phyloP scores from a whole-genome alignment of 2,329 filamentous ascomycete genomes.

The Fusarium drepaniforme region DNA sequence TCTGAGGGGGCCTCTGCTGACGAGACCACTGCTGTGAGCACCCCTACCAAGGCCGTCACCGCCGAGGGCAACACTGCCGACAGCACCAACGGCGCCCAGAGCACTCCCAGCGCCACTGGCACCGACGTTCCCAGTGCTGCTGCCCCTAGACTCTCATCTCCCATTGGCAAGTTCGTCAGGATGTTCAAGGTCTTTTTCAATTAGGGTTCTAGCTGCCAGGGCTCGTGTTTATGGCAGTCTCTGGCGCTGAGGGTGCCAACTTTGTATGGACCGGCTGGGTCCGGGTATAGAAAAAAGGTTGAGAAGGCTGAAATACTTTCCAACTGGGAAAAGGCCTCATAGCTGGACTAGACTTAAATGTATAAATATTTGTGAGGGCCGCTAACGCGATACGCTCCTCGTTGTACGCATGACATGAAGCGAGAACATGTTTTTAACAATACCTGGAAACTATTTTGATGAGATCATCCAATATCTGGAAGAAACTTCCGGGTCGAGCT shows the following conservation, averaged over 20 bases:
- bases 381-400: background rate
- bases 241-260: background rate
- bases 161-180: constrained; percentile 11
- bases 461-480: background rate
- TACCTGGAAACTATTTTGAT: background rate
- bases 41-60: background rate
- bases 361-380: background rate
- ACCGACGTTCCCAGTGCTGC: constrained; percentile 15
- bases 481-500: too few relatives aligned
- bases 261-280: background rate
- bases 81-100: background rate
- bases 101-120: constrained; percentile 4
- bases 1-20: background rate
- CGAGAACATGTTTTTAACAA: background rate
- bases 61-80: background rate
- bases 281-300: background rate
- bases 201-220: background rate
- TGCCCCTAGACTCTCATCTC: constrained; percentile 11
- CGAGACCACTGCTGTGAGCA: background rate
- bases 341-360: background rate
- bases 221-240: background rate
- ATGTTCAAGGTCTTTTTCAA: background rate
- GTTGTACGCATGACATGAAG: background rate
- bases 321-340: background rate
- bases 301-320: background rate